Percentiles rank a stretch among this genome's conserved stretches.
Evolutionary conservation across 495 filamentous ascomycete species (phyloP).

Genomic region (Neurospora sp.): DNA sequence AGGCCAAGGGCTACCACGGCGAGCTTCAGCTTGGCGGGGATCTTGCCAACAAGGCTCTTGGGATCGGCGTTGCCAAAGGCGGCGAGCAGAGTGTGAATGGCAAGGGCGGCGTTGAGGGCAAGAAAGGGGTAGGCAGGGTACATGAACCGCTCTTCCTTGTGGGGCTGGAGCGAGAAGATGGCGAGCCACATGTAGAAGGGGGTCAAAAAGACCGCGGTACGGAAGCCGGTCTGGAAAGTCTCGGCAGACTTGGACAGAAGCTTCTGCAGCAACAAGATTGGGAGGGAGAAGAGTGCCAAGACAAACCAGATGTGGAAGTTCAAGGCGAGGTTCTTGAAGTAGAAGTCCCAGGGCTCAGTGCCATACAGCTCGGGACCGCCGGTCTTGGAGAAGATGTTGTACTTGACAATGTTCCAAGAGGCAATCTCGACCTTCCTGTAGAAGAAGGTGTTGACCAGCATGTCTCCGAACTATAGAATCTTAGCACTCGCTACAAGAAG

Average conservation of each 20-base stretch:
- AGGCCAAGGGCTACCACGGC: slow-evolving; percentile 40
- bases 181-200: slow-evolving; percentile 93
- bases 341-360: slow-evolving; percentile 95
- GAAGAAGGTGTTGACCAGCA: slow-evolving; percentile 65
- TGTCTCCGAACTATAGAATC: slow-evolving; percentile 36
- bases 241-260: slow-evolving; percentile 29
- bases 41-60: slow-evolving; percentile 50
- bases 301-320: slow-evolving; percentile 96
- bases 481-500: slow-evolving; percentile 11
- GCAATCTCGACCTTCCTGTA: slow-evolving; percentile 70
- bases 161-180: slow-evolving; percentile 84
- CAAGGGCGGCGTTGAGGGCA: slow-evolving; percentile 82
- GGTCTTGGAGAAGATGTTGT: slow-evolving; percentile 79
- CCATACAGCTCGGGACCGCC: slow-evolving; percentile 91
- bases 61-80: slow-evolving; percentile 61
- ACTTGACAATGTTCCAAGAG: slow-evolving; percentile 85
- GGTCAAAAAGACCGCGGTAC: slow-evolving; percentile 62
- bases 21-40: slow-evolving; percentile 63
- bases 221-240: slow-evolving; percentile 42
- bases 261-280: slow-evolving; percentile 45
- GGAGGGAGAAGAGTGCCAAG: slow-evolving; percentile 65
- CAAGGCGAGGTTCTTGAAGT: slow-evolving; percentile 78
- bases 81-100: slow-evolving; percentile 66
- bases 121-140: slow-evolving; percentile 91
- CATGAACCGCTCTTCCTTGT: slow-evolving; percentile 99